Conservation (phyloP, 2,329 filamentous ascomycete species). For the Onygenales sp. region DNA sequence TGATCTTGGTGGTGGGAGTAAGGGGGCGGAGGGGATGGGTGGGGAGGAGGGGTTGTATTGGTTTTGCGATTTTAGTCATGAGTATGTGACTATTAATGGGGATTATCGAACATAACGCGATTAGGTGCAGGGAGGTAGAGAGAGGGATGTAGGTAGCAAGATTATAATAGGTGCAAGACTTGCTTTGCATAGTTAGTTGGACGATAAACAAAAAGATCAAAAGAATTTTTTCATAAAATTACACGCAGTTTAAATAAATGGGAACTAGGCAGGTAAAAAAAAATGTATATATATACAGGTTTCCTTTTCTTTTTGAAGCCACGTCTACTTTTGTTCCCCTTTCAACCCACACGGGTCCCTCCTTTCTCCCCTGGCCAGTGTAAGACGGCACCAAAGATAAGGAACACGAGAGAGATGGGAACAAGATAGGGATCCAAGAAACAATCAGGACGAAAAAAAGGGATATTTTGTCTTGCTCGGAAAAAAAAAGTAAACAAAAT, state of each 20-base stretch:
- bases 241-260: not conserved
- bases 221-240: not conserved
- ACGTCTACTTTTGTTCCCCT: not conserved
- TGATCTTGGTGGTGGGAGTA: conserved; percentile 43
- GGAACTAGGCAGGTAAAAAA: not conserved
- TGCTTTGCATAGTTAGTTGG: not conserved
- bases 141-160: not conserved
- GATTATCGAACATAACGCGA: conserved; percentile 50
- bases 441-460: not conserved
- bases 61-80: conserved; percentile 61
- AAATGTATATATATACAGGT: not conserved
- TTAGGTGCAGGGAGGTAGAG: not conserved
- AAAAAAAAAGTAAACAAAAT: not conserved
- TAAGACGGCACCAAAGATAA: not conserved
- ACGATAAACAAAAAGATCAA: not conserved
- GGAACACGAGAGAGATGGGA: not conserved
- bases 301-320: not conserved
- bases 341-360: not conserved
- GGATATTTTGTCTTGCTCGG: not conserved
- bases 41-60: conserved; percentile 50
- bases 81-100: conserved; percentile 61
- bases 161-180: not conserved
- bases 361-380: not conserved
- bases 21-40: conserved; percentile 30
- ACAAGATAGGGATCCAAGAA: not conserved